phyloP scores from a whole-genome alignment of 345 rosid species.

The Salix arbutifolia region DNA sequence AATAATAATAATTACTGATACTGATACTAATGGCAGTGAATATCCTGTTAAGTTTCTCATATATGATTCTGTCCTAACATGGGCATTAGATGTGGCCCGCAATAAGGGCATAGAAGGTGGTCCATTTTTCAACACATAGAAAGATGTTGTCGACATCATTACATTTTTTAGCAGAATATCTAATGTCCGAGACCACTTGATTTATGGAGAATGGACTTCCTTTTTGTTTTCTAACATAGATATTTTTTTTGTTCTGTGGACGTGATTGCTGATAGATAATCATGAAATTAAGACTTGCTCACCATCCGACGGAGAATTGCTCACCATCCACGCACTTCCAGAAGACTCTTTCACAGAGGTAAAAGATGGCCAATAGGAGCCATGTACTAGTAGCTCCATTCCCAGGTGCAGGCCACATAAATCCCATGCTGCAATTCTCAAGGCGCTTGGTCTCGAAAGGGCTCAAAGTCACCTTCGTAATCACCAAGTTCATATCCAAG shows the following conservation, averaged over 20 bases:
- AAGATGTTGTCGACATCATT: no score
- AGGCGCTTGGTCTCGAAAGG: slow-evolving; percentile 21
- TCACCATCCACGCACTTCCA: no score
- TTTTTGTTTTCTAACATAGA: no score
- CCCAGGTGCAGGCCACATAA: slow-evolving; percentile 22
- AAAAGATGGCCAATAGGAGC: neutral
- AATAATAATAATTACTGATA: no score
- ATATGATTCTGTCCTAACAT: slow-evolving; percentile 43
- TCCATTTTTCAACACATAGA: slow-evolving; percentile 29
- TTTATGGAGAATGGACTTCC: no score
- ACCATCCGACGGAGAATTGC: no score
- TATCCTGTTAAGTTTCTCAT: slow-evolving; percentile 15
- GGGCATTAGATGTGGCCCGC: slow-evolving; percentile 47
- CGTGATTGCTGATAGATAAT: no score
- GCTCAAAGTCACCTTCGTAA: slow-evolving; percentile 3
- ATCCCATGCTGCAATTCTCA: slow-evolving; percentile 24
- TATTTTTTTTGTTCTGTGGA: no score
- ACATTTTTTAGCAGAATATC: no score
- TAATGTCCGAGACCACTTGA: no score
- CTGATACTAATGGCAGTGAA: no score
- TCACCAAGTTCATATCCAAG: slow-evolving; percentile 16
- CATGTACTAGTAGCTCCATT: slow-evolving; percentile 19
- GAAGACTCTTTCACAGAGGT: neutral
- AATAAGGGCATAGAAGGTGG: slow-evolving; percentile 30
- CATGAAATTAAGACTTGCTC: no score